Base-by-base conservation (phyloP, 169 alveolate genomes). In the Plasmodium yoelii region DNA sequence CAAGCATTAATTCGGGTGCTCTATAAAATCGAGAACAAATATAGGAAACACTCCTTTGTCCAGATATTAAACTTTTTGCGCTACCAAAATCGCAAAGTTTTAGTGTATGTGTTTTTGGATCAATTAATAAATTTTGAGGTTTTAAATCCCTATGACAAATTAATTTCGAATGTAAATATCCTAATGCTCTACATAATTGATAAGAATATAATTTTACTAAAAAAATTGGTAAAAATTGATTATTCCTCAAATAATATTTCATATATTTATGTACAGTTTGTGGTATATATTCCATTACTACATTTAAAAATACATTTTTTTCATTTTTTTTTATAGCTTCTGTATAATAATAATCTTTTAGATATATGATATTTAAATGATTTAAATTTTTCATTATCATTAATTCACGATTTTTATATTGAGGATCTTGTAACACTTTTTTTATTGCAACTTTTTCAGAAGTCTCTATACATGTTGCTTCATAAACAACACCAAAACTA, bases 1-100 rank as follows among this genome's bases (percentile, higher is more conserved):
- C 99, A 69, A 99, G 95, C 95, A 99, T 98, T 24, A 99, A 94
- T 88, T 99, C 99, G 0, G 99, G 99, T 0, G 99, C 99, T 49
- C 99, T 92, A 91, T 99, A 99, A 92, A 97, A 99, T 82, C 99
- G 93, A 12, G 99, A 96, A 95, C 99, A 97, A 9, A 98, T 98
- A 86, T 98, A 98, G 1, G 98, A 93, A 5, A 97, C 99, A 92
- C 98, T 98, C 19, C 97, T 94, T 73, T 98, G 98, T 39, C 99
- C 99, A n/a, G 28, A 10, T 13, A 95, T 87, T 67, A 98, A 92
- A 75, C 95, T 95, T 89, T 98, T 98, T 0, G 99, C 99, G 26
- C 99, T 96, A 2, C 99, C 99, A 87, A 98, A 98, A 91, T 98
- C 99, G 88, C 99, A 98, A 34, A 98, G 90, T 87, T 97, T 97